These are phyloP conservation scores for Leccinum incarnatum DNA, from an alignment of 768 basidiomycete species.

Conservation along the genomic window DNA sequence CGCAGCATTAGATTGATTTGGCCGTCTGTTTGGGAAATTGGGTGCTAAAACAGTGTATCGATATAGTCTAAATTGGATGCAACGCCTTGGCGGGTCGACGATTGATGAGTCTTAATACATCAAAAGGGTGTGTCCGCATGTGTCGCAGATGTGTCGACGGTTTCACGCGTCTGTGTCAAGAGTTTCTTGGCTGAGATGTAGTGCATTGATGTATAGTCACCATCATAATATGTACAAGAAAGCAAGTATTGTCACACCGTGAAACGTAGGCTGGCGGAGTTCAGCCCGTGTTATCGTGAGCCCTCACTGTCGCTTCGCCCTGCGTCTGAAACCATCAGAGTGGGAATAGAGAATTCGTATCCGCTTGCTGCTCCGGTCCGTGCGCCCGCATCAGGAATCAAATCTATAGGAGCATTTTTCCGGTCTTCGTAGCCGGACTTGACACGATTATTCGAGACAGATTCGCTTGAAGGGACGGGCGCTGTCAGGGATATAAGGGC, in stretches of 20 bases:
- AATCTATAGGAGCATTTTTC: conserved; percentile 50
- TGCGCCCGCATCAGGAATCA: conserved; percentile 69
- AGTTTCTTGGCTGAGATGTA: background rate
- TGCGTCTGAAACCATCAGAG: conserved; percentile 35
- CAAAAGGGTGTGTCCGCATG: background rate
- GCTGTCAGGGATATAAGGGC: conserved; percentile 5
- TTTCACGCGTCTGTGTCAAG: background rate
- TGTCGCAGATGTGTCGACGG: background rate
- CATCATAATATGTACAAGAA: conserved; percentile 19
- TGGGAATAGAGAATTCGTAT: conserved; percentile 53
- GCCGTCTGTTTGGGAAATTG: background rate
- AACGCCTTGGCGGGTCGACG: background rate
- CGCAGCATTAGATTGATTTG: conserved; percentile 27
- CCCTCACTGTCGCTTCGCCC: background rate
- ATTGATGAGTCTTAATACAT: background rate
- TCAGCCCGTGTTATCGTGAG: background rate
- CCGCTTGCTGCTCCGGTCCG: conserved; percentile 65
- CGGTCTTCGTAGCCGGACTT: background rate
- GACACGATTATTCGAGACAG: conserved; percentile 23
- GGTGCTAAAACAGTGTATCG: conserved; percentile 4
- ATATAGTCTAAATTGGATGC: background rate
- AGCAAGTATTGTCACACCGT: background rate
- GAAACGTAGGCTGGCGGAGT: background rate
- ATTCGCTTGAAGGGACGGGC: conserved; percentile 45
- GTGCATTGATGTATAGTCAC: background rate